Conservation (phyloP, 352 stramenopile species). For the Pilasporangium apinafurcum region DNA sequence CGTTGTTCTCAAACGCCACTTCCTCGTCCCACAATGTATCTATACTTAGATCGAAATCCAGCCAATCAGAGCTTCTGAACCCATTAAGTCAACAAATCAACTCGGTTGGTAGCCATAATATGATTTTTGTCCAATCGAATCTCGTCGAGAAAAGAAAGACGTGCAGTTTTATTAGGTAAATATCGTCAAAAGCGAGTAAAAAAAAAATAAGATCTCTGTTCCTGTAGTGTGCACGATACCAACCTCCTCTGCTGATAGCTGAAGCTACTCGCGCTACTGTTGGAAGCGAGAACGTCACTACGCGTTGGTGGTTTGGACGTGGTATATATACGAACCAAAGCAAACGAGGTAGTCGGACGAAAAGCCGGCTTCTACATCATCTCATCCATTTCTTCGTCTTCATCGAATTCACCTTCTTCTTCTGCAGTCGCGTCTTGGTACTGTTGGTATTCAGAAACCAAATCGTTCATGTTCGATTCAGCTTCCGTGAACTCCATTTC, state of each 20-base stretch:
- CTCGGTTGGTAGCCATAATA: neutral
- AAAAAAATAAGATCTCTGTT: conserved; percentile 53
- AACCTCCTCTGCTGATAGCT: conserved; percentile 58
- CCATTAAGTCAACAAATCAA: too few species aligned
- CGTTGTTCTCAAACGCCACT: too few species aligned
- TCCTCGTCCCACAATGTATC: neutral
- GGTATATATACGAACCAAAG: conserved; percentile 44
- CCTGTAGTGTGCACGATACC: conserved; percentile 44
- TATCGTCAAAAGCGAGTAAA: conserved; percentile 56
- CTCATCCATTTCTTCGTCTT: conserved; percentile 93
- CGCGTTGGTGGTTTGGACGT: conserved; percentile 46
- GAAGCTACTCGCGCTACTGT: conserved; percentile 45
- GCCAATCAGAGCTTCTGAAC: conserved; percentile 4
- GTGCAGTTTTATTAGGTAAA: conserved; percentile 33
- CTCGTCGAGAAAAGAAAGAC: conserved; percentile 10
- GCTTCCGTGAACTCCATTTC: conserved; percentile 99
- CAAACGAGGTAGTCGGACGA: conserved; percentile 8
- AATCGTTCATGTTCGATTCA: conserved; percentile 99
- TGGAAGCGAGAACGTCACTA: conserved; percentile 26
- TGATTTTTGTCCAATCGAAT: conserved; percentile 4
- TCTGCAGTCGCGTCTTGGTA: conserved; percentile 99
- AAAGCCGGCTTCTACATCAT: conserved; percentile 80
- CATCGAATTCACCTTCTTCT: conserved; percentile 97
- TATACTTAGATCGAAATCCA: conserved; percentile 1
- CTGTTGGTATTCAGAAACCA: conserved; percentile 99